Percentiles rank a stretch among this genome's conserved stretches.
Conservation (phyloP, 345 rosid species). For the Populus alba region DNA sequence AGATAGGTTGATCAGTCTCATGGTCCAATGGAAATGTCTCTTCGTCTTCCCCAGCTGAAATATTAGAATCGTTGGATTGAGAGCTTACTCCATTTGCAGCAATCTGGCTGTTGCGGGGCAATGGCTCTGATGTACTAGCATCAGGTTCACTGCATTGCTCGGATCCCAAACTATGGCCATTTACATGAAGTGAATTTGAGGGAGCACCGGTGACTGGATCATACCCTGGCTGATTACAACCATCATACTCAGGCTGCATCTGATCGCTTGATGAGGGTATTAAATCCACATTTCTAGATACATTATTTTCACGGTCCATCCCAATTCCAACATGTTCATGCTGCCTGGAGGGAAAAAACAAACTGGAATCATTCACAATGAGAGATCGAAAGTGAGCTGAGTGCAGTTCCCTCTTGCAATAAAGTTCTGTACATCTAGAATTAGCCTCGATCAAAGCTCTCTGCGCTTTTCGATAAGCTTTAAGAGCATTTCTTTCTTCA, state of each 20-base stretch:
- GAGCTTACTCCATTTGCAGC: slow-evolving; percentile 45
- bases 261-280: slow-evolving; percentile 41
- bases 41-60: slow-evolving; percentile 62
- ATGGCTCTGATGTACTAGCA: slow-evolving; percentile 79
- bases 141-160: slow-evolving; percentile 84
- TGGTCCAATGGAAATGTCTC: slow-evolving; percentile 50
- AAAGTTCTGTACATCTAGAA: slow-evolving; percentile 68
- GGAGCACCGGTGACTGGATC: slow-evolving; percentile 29
- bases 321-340: slow-evolving; percentile 40
- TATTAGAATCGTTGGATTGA: slow-evolving; percentile 47
- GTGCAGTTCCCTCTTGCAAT: slow-evolving; percentile 68
- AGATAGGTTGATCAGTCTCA: slow-evolving; percentile 38
- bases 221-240: slow-evolving; percentile 25
- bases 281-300: slow-evolving; percentile 39
- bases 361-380: slow-evolving; percentile 51
- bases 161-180: slow-evolving; percentile 59
- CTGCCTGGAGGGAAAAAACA: slow-evolving; percentile 49
- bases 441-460: slow-evolving; percentile 87
- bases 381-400: slow-evolving; percentile 67
- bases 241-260: slow-evolving; percentile 41
- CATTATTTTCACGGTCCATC: slow-evolving; percentile 32
- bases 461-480: slow-evolving; percentile 81
- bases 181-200: slow-evolving; percentile 24
- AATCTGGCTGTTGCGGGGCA: slow-evolving; percentile 50
- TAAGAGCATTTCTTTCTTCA: slow-evolving; percentile 94